Evolutionary conservation across 306 rosid species (phyloP), one percentile per base, ranked within the genome.

Genomic region (Prinsepia uniflora): DNA sequence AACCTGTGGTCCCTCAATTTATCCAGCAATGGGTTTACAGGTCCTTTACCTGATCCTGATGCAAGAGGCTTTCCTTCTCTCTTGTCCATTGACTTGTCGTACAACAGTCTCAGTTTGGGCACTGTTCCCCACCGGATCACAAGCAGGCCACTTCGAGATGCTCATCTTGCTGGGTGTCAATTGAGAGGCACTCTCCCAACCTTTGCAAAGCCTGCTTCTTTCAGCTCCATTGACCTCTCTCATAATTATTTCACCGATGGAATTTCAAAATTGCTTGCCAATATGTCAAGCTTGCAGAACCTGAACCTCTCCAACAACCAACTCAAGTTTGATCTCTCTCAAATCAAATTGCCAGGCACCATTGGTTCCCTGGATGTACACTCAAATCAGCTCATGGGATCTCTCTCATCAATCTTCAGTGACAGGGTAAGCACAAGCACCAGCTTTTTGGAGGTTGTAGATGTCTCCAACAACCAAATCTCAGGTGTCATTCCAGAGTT

Each of bases 1-100:
- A 91, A 81, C 65, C 95, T 94, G 55, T 94, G 99, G 99, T 74
- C 75, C 85, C 86, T 94, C 14, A 94, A 94, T 74, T 71, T 89
- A 67, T 94, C 99, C 0, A 81, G 89, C 82, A 94, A 94, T 74
- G 88, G 80, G 12, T 75, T 94, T 56, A 86, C 87, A 2, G 86
- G 77, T 75, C 90, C 97, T 54, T 75, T 91, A 56, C 97, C 97
- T 9, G 73, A 13, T n/a, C 79, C 82, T 30, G 85, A 85, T 54
- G 65, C 66, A 60, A 84, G 65, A 20, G 91, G 88, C 40, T 71
- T 89, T 57, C 98, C 96, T 86, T 80, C 96, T 76, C 88, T 94
- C 57, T 71, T 94, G 88, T 79, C 97, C 65, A 71, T 94, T 73
- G 99, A 94, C 87, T 74, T 94, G 63, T 94, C 99, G 30, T 89